These are phyloP conservation scores for Prosopis cineraria DNA, from an alignment of 306 rosid genomes.

Conservation along the genomic window DNA sequence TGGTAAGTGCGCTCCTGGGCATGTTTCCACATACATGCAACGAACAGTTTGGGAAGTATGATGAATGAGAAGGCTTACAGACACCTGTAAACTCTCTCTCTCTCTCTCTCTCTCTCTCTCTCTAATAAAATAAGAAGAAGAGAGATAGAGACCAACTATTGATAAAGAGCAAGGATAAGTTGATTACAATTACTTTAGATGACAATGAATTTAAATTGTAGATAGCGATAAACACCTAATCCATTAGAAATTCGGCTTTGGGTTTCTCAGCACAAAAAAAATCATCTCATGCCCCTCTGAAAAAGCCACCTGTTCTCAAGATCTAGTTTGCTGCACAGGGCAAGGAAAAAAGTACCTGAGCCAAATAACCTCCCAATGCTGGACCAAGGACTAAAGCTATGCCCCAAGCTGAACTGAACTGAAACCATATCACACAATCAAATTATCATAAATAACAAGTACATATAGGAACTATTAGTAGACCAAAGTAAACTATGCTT, in stretches of 20 bases:
- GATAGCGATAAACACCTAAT: not conserved
- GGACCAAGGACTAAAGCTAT: slow-evolving; percentile 81
- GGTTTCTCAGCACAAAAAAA: not conserved
- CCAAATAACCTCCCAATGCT: slow-evolving; percentile 83
- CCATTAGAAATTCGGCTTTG: not conserved
- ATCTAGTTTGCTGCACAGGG: not conserved
- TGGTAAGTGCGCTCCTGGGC: not conserved
- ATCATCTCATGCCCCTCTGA: not conserved
- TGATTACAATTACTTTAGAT: not conserved
- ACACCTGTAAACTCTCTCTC: too few relatives aligned
- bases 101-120: too few relatives aligned
- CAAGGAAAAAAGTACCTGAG: slow-evolving; percentile 60
- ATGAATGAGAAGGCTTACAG: not conserved
- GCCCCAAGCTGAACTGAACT: slow-evolving; percentile 86
- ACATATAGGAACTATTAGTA: not conserved
- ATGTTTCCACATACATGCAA: too few relatives aligned
- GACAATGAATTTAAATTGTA: too few relatives aligned
- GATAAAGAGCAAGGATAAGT: not conserved
- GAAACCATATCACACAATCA: slow-evolving; percentile 30
- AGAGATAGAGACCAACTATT: not conserved
- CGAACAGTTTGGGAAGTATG: too few relatives aligned
- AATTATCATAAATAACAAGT: not conserved
- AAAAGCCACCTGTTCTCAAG: not conserved
- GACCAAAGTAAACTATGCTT: slow-evolving; percentile 34
- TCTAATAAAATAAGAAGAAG: too few relatives aligned